Evolutionary conservation across 2,329 filamentous ascomycete species (phyloP).

Genomic region (Grosmannia serpens): DNA sequence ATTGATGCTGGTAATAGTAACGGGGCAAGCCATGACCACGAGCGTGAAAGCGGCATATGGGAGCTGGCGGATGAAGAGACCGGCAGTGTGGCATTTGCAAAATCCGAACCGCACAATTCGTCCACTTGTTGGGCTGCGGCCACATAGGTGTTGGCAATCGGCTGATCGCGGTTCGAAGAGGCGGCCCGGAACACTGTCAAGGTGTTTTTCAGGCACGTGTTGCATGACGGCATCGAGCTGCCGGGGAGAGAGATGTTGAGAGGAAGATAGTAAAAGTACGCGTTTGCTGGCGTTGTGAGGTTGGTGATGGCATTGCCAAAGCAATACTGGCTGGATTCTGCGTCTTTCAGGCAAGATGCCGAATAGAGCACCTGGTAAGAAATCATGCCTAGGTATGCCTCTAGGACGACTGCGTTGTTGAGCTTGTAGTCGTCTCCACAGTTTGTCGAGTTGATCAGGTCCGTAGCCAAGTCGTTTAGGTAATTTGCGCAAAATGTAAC

Average conservation of each 20-base stretch:
- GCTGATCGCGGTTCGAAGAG: constrained; percentile 52
- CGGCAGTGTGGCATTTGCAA: constrained; percentile 45
- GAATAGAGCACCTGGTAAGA: constrained; percentile 70
- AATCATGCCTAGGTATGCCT: constrained; percentile 64
- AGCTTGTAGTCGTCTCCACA: constrained; percentile 61
- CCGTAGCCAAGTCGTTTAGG: constrained; percentile 51
- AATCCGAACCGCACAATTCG: constrained; percentile 45
- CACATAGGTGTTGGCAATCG: constrained; percentile 58
- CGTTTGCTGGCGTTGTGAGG: constrained; percentile 53
- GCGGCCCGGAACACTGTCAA: constrained; percentile 71
- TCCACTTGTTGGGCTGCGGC: constrained; percentile 64
- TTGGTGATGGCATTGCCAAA: constrained; percentile 82
- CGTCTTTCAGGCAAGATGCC: constrained; percentile 67
- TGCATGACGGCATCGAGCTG: constrained; percentile 61
- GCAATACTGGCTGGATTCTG: constrained; percentile 56
- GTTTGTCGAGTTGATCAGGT: constrained; percentile 49
- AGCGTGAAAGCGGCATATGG: neutral
- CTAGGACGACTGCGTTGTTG: constrained; percentile 57
- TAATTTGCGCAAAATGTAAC: constrained; percentile 51
- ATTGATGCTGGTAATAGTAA: neutral
- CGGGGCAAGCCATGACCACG: neutral
- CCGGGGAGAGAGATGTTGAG: constrained; percentile 61
- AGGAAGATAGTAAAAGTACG: constrained; percentile 77
- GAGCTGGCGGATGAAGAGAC: constrained; percentile 16
- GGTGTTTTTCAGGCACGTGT: constrained; percentile 61